A percentile compares a stretch with the other conserved stretches of the same genome.
phyloP scores from a whole-genome alignment of 148 eudicot species.

The Hydrangea macrophylla region DNA sequence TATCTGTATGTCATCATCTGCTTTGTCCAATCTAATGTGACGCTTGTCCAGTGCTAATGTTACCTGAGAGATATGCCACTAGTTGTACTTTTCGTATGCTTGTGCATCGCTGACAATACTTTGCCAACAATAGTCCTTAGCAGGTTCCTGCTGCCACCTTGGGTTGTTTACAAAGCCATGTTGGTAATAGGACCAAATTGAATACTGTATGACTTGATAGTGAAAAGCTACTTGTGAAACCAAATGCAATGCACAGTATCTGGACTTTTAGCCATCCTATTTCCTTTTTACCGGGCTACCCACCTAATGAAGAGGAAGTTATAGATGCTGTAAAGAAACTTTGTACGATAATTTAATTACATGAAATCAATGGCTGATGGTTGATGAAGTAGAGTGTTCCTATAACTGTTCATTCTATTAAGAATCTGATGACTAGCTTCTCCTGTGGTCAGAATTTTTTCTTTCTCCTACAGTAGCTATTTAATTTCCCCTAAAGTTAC shows the following conservation, averaged over 20 bases:
- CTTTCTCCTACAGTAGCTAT: too few relatives aligned
- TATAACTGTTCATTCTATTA: too few relatives aligned
- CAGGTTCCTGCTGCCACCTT: not conserved
- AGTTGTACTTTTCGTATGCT: not conserved
- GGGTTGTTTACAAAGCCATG: not conserved
- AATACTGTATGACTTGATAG: not conserved
- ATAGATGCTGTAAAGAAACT: too few relatives aligned
- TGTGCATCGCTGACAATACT: not conserved
- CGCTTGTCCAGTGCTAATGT: not conserved
- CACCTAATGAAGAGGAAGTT: too few relatives aligned
- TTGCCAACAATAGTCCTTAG: not conserved
- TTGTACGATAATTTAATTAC: too few relatives aligned
- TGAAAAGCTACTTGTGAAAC: not conserved
- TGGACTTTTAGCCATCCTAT: not conserved
- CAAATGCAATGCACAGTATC: not conserved
- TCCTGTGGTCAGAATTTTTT: too few relatives aligned
- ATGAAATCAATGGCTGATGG: too few relatives aligned
- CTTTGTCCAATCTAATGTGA: not conserved
- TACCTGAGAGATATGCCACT: not conserved
- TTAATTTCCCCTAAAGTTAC: too few relatives aligned
- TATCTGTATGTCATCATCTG: not conserved
- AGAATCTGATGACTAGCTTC: too few relatives aligned
- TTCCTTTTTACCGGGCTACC: too few relatives aligned
- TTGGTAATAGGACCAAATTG: not conserved
- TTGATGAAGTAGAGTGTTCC: too few relatives aligned